Evolutionary conservation across 2,329 filamentous ascomycete species (phyloP), one percentile per base, ranked within the genome.

Genomic region (Alternaria sp.): DNA sequence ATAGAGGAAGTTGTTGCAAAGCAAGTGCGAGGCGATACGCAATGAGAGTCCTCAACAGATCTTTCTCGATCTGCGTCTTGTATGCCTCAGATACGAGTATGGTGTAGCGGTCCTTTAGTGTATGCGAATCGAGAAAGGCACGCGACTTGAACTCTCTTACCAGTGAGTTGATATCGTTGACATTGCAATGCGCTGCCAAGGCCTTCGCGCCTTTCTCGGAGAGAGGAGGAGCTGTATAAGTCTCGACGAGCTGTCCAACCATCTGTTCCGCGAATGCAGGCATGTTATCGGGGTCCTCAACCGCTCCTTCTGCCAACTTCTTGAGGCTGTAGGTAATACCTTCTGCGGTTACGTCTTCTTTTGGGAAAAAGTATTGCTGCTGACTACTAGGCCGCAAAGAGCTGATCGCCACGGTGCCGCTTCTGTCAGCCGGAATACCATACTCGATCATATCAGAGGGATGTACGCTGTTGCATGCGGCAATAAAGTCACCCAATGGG

Each of bases 361-460:
- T 29, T 10, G 69, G 69, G 17, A 76, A 70, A 1, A 50, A 53
- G 4, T 69, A 51, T 8, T 62, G 60, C 10, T 59, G 51, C 46
- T 62, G 44, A 34, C 5, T 71, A 48, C 67, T 66, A n/a, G 58
- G 59, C 21, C 51, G 57, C 14, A 74, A 29, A 2, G 62, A 65
- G 51, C 63, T 74, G 10, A 77, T 63, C n/a, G 54, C 64, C 29
- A 85, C 63, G 0, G 69, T 77, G 1, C 76, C 71, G n/a, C 73
- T 72, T 52, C 84, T 80, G 26, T 82, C 79, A 3, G 80, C 78
- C 7, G 78, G 71, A 6, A 82, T 82, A 0, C 80, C 79, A 66
- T 87, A 87, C 59, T 87, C 83, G 13, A 86, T 75, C 75, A 84
- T 82, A 67, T 87, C 82, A 4, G 80, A 83, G 0, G 85, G 85